phyloP scores from a whole-genome alignment of 2,329 filamentous ascomycete species.

The Aureobasidium pullulans region DNA sequence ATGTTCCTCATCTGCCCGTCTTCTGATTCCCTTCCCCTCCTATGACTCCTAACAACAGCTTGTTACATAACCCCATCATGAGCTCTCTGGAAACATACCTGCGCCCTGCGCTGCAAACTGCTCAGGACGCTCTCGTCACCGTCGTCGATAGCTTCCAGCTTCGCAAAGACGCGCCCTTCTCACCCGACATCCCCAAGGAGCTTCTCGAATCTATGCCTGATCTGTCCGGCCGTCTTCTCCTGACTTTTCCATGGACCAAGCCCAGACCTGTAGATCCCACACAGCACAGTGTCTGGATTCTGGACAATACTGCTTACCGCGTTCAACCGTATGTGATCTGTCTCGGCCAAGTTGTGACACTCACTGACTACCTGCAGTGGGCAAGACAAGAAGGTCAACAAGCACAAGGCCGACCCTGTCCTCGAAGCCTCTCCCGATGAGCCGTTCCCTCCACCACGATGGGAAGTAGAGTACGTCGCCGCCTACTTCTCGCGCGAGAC shows the following conservation, averaged over 20 bases:
- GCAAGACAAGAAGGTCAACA: not conserved
- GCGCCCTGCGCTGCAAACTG: not conserved
- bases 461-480: conserved; percentile 77
- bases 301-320: conserved; percentile 82
- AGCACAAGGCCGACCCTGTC: not conserved
- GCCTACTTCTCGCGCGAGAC: conserved; percentile 71
- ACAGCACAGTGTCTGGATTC: conserved; percentile 74
- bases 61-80: not conserved
- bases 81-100: not conserved
- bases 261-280: conserved; percentile 45
- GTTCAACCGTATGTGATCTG: not conserved
- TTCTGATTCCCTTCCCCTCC: not conserved
- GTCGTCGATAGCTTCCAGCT: conserved; percentile 8
- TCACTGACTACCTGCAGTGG: not conserved
- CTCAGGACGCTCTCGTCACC: conserved; percentile 1
- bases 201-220: conserved; percentile 26
- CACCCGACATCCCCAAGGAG: conserved; percentile 26
- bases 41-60: not conserved
- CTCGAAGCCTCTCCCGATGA: not conserved
- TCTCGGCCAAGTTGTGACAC: not conserved
- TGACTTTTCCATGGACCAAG: conserved; percentile 9
- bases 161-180: conserved; percentile 23
- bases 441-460: conserved; percentile 31
- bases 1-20: not conserved
- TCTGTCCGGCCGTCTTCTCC: conserved; percentile 14